Evolutionary conservation across 768 basidiomycete genomes (phyloP), one percentile per base, ranked within the genome.

Genomic region (Collybia sordida): DNA sequence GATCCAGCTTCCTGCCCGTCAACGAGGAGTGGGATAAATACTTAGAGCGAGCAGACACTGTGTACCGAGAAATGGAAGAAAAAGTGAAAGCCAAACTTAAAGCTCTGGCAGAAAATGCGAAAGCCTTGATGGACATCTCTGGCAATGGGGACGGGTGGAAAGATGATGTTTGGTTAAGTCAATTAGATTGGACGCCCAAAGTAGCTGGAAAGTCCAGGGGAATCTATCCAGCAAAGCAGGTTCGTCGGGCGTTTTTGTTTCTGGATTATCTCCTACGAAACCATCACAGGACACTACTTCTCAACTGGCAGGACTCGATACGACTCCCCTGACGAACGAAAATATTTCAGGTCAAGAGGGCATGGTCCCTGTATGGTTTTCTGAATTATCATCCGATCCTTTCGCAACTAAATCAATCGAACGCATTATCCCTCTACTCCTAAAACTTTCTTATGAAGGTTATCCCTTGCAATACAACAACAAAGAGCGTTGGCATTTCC

Each of bases 121-220:
- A 82, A 40, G 75, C 79, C 6, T 54, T 86, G 67, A 73, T 80
- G 71, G 67, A 72, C 35, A 14, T 38, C 19, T 38, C 35, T 25
- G 23, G 36, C 18, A 60, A 60, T 6, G 49, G 51, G 17, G 62
- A 70, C 24, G 66, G 63, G 42, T 93, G 85, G 88, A 80, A 75
- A 63, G 73, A 77, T 2, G 88, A 93, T 65, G 83, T 83, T 6
- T 97, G 93, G 93, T 67, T 95, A 12, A 79, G 75, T 42, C 97
- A 99, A 65, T 73, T 98, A 50, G 95, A 99, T 64, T 98, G 97
- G 97, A 86, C 90, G 1, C 91, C 91, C 1, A 98, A 98, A 66
- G 73, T 78, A 5, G 84, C 82, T 0, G 78, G 81, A 31, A 83
- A 83, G 64, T 83, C 86, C 7, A 74, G 90, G 61, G 88, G 88